These are phyloP conservation scores for Vitis hybrid DNA, from an alignment of 177 flowering plant genomes.

Conservation along the genomic window DNA sequence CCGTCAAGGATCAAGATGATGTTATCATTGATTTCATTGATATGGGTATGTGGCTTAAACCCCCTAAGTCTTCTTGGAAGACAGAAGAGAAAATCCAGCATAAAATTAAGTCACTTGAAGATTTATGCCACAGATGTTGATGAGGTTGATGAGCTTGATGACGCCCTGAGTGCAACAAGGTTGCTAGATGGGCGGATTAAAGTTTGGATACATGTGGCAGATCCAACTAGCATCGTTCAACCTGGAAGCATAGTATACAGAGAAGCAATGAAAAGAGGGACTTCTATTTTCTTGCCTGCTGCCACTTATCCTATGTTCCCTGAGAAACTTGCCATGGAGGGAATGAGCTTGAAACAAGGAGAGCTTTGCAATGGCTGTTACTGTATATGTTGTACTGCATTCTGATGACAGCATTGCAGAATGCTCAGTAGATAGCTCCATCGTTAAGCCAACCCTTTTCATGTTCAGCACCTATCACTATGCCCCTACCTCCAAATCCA, in stretches of 20 bases:
- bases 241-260: conserved; percentile 73
- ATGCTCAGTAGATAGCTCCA: conserved; percentile 63
- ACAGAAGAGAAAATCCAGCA: too few species aligned
- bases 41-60: too few species aligned
- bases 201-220: conserved; percentile 97
- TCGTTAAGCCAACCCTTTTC: conserved; percentile 84
- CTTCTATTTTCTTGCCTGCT: conserved; percentile 58
- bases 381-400: conserved; percentile 45
- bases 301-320: too few species aligned
- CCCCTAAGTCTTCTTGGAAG: too few species aligned
- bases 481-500: too few species aligned
- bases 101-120: conserved; percentile 44
- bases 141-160: conserved; percentile 99
- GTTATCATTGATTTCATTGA: too few species aligned
- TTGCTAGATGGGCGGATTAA: conserved; percentile 88
- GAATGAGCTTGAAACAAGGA: too few species aligned
- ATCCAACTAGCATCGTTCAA: conserved; percentile 72
- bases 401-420: conserved; percentile 97
- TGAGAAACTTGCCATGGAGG: too few species aligned
- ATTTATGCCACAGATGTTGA: conserved; percentile 99
- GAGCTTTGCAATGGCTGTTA: too few species aligned
- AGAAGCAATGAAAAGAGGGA: conserved; percentile 92
- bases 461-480: too few species aligned
- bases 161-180: conserved; percentile 89
- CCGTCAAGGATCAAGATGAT: too few species aligned